A percentile compares a stretch with the other conserved stretches of the same genome.
phyloP scores from a whole-genome alignment of 108 stramenopile species.

The Discostella pseudostelligera region DNA sequence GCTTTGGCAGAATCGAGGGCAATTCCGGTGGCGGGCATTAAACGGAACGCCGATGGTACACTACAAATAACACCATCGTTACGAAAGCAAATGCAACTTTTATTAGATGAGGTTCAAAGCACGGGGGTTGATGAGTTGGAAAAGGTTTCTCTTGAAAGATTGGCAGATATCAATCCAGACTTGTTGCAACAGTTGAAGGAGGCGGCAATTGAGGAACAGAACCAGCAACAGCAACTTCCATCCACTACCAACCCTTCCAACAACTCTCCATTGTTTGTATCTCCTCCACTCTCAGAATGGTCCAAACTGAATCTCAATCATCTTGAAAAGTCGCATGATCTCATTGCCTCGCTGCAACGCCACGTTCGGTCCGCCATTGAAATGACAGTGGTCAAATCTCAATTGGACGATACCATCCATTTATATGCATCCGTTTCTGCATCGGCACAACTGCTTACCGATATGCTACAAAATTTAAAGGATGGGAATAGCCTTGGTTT shows the following conservation, averaged over 20 bases:
- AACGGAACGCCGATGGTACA: constrained; percentile 54
- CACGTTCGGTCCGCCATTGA: constrained; percentile 46
- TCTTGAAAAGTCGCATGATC: constrained; percentile 55
- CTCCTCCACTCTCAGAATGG: constrained; percentile 55
- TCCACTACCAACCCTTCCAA: constrained; percentile 4
- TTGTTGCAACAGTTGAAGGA: constrained; percentile 68
- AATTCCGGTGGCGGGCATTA: constrained; percentile 12
- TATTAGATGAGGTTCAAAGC: constrained; percentile 79
- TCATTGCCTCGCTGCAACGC: constrained; percentile 55
- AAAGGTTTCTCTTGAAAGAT: constrained; percentile 81
- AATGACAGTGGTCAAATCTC: constrained; percentile 31
- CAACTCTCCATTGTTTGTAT: neutral
- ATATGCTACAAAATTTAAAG: constrained; percentile 33
- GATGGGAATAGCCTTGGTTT: neutral
- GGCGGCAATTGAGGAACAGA: constrained; percentile 55
- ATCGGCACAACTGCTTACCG: constrained; percentile 39
- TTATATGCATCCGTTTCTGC: constrained; percentile 46
- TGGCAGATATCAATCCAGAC: constrained; percentile 80
- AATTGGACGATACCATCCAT: constrained; percentile 32
- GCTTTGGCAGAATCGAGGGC: constrained; percentile 13
- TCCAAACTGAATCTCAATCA: constrained; percentile 58
- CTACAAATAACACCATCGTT: constrained; percentile 52
- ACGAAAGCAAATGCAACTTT: constrained; percentile 72
- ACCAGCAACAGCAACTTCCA: constrained; percentile 13
- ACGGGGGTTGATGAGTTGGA: constrained; percentile 72